Evolutionary conservation across 208 protist genomes (phyloP), one percentile per base, ranked within the genome.

Genomic region (Wallacemonas sp.): DNA sequence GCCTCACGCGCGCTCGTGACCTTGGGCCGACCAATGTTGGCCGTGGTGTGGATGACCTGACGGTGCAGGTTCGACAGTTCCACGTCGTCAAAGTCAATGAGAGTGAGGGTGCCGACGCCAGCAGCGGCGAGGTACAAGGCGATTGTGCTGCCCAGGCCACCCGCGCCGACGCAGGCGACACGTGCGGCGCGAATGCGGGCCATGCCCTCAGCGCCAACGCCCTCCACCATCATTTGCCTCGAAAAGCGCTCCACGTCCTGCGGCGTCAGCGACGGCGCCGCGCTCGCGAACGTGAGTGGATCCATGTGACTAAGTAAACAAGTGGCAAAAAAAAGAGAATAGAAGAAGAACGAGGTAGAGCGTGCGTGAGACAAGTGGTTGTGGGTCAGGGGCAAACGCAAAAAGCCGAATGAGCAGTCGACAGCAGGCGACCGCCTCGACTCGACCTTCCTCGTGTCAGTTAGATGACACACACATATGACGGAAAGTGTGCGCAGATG

Each of bases 81-180:
- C 21, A 99, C 97, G 11, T 64, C 61, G 70, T 99, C 97, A 74
- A 88, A 87, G 82, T 99, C 97, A 0, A 97, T 81, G 39, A 98
- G 58, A 6, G 77, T 83, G 8, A 98, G 39, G 26, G 76, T 74
- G 16, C 97, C 96, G 12, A 99, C 81, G 0, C 98, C 98, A 9
- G 93, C 90, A 0, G 92, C 95, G 9, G 88, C 87, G 27, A 99
- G 91, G 54, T 98, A 99, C 21, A 98, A 76, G 2, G 85, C 79
- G 27, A 86, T 78, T 29, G 96, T 98, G 68, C 86, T 97, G 23
- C 97, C 97, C 14, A 99, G 80, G 2, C 98, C 98, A 11, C 98
- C 98, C 0, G 90, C 83, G 12, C 98, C 98, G 9, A 99, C 78
- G 41, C 98, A 88, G 1, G 97, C 74, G 0, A 98, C 91, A 14